phyloP scores from a whole-genome alignment of 2,329 filamentous ascomycete genomes.

The Colletotrichum lindemuthianum region DNA sequence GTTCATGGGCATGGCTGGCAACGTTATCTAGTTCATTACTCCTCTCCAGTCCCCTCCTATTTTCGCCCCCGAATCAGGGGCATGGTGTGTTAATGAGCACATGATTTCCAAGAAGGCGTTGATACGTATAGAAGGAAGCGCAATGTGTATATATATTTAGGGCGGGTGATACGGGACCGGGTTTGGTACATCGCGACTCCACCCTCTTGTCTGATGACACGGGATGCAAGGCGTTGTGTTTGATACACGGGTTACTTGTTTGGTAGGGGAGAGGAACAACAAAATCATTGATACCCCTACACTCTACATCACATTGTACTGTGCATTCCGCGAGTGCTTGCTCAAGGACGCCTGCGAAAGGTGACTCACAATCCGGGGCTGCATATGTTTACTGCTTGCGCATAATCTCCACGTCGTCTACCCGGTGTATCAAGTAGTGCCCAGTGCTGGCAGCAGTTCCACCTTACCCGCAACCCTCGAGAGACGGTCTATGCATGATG shows the following conservation, averaged over 20 bases:
- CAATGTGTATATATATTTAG: conserved; percentile 22
- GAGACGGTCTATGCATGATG: conserved; percentile 2
- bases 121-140: conserved; percentile 22
- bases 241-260: conserved; percentile 7
- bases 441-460: neutral
- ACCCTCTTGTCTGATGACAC: neutral
- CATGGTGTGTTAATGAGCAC: conserved; percentile 31
- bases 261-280: conserved; percentile 18
- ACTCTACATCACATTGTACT: neutral
- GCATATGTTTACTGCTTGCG: neutral
- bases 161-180: neutral
- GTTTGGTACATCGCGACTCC: neutral
- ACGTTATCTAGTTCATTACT: conserved; percentile 60
- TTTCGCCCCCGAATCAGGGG: conserved; percentile 9
- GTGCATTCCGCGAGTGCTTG: neutral
- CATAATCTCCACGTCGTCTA: conserved; percentile 11
- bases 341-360: neutral
- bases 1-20: conserved; percentile 94
- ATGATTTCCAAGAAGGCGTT: conserved; percentile 29
- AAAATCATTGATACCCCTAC: conserved; percentile 35
- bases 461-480: neutral
- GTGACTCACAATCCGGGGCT: neutral
- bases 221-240: conserved; percentile 25
- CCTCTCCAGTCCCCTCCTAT: conserved; percentile 7
- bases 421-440: neutral